Evolutionary conservation across 2,329 filamentous ascomycete species (phyloP).

Genomic region (Colletotrichum lindemuthianum): DNA sequence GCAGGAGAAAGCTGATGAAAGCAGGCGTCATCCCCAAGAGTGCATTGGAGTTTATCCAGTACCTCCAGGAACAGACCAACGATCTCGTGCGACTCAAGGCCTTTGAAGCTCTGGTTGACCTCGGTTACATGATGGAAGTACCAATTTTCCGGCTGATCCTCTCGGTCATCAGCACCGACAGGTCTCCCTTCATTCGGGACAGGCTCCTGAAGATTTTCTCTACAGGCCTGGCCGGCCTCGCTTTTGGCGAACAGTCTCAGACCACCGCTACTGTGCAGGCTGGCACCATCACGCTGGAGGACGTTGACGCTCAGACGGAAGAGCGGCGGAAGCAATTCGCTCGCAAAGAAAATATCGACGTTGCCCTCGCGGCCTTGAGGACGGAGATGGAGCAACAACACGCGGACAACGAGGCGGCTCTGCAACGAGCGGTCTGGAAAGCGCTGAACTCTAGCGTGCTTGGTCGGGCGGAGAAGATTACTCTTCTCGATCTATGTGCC

Average conservation of each 20-base stretch:
- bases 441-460: conserved; percentile 52
- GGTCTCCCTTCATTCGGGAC: conserved; percentile 70
- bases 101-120: conserved; percentile 70
- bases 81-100: conserved; percentile 74
- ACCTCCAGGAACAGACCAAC: conserved; percentile 71
- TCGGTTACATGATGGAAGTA: conserved; percentile 68
- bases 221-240: conserved; percentile 69
- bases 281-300: conserved; percentile 48
- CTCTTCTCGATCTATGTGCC: conserved; percentile 54
- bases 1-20: conserved; percentile 72
- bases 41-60: conserved; percentile 68
- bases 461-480: conserved; percentile 54
- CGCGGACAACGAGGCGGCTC: conserved; percentile 48
- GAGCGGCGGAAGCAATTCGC: conserved; percentile 72
- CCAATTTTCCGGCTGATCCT: conserved; percentile 67
- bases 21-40: conserved; percentile 66
- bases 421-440: conserved; percentile 55
- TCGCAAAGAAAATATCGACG: conserved; percentile 70
- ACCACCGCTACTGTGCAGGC: conserved; percentile 39
- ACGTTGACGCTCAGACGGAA: conserved; percentile 60
- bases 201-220: conserved; percentile 69
- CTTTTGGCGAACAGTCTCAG: conserved; percentile 69
- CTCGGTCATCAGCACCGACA: conserved; percentile 68
- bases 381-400: conserved; percentile 57
- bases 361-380: conserved; percentile 58